These are phyloP conservation scores for Mycena vitilis DNA, from an alignment of 768 basidiomycete genomes.

Conservation along the genomic window DNA sequence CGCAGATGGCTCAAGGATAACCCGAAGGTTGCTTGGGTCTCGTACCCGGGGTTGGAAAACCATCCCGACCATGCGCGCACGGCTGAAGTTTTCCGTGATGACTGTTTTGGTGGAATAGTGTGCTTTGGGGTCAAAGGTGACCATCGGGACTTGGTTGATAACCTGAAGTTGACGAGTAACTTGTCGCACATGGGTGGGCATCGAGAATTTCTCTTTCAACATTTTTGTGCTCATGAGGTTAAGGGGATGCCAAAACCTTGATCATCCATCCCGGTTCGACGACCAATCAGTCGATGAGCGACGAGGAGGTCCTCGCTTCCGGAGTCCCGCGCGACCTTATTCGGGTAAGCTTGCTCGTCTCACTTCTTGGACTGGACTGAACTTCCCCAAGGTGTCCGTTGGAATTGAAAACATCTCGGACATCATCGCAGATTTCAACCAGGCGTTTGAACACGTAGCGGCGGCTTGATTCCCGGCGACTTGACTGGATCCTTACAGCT, in stretches of 20 bases:
- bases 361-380: background rate
- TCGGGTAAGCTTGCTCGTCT: constrained; percentile 3
- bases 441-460: constrained; percentile 23
- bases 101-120: constrained; percentile 26
- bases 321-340: constrained; percentile 27
- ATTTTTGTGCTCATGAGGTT: background rate
- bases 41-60: constrained; percentile 20
- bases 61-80: constrained; percentile 23
- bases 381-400: constrained; percentile 19
- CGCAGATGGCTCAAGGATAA: constrained; percentile 25
- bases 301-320: constrained; percentile 26
- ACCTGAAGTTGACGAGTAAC: constrained; percentile 26
- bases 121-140: constrained; percentile 27
- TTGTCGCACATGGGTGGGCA: constrained; percentile 33
- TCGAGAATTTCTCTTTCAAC: background rate
- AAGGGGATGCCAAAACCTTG: constrained; percentile 30
- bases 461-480: too few species aligned
- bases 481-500: too few species aligned
- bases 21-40: constrained; percentile 30
- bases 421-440: constrained; percentile 28
- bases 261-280: constrained; percentile 31
- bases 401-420: constrained; percentile 28
- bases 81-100: background rate
- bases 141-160: constrained; percentile 25
- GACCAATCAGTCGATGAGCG: constrained; percentile 29